phyloP scores from a whole-genome alignment of 164 flowering plant species.

The Annona squamosa region DNA sequence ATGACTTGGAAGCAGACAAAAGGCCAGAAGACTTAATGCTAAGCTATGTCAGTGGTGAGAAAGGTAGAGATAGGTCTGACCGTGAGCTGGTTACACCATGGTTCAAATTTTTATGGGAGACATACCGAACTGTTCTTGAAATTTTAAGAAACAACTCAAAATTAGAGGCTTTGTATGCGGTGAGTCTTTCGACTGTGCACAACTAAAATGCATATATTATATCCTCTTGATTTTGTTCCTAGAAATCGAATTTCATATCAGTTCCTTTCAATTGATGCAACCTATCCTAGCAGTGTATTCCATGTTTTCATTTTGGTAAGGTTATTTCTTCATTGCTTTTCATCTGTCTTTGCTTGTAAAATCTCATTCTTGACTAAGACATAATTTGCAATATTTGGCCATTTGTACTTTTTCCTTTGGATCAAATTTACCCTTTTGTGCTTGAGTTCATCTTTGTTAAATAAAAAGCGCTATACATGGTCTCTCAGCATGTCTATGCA shows the following conservation, averaged over 20 bases:
- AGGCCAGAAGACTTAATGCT: slow-evolving; percentile 95
- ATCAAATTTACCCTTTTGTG: too few relatives aligned
- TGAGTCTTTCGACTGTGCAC: slow-evolving; percentile 14
- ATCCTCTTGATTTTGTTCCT: not conserved
- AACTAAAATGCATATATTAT: not conserved
- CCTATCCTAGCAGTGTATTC: not conserved
- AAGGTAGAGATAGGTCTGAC: slow-evolving; percentile 93
- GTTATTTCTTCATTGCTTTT: not conserved
- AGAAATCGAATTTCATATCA: not conserved
- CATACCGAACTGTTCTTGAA: slow-evolving; percentile 89
- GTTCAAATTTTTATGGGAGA: slow-evolving; percentile 98
- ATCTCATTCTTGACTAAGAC: not conserved
- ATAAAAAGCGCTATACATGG: too few relatives aligned
- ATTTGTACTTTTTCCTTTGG: too few relatives aligned
- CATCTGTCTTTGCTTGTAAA: not conserved
- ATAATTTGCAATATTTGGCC: too few relatives aligned
- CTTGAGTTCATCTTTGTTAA: too few relatives aligned
- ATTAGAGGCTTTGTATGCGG: slow-evolving; percentile 88
- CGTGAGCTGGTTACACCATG: slow-evolving; percentile 96
- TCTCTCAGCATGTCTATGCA: too few relatives aligned
- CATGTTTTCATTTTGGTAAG: not conserved
- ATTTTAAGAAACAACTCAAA: slow-evolving; percentile 88
- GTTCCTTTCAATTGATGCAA: not conserved
- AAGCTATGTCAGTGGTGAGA: slow-evolving; percentile 98
- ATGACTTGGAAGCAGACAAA: slow-evolving; percentile 90